These are phyloP conservation scores for Erodium chrysanthum DNA, from an alignment of 441 rosid genomes.

Conservation along the genomic window DNA sequence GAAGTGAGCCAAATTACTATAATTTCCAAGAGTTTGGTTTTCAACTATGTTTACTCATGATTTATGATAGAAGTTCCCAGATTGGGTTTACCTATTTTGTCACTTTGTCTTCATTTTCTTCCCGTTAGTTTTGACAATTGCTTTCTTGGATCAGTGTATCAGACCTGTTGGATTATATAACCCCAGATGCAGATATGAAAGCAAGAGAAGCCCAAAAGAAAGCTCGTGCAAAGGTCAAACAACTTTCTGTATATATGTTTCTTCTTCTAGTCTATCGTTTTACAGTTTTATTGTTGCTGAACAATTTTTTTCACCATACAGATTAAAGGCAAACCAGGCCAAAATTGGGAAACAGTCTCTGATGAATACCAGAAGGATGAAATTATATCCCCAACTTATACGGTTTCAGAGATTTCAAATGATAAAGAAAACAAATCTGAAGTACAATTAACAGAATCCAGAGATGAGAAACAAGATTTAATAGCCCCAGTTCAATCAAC, in stretches of 20 bases:
- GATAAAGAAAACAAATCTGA: constrained; percentile 64
- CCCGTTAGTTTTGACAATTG: constrained; percentile 3
- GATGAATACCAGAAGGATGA: constrained; percentile 68
- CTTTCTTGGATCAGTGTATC: constrained; percentile 49
- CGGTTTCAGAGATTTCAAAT: constrained; percentile 38
- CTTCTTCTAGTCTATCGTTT: constrained; percentile 3
- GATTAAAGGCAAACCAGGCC: constrained; percentile 67
- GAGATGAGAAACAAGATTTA: constrained; percentile 41
- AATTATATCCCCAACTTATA: constrained; percentile 28
- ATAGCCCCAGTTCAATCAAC: constrained; percentile 31
- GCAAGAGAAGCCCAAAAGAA: constrained; percentile 65
- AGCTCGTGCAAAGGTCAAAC: constrained; percentile 54
- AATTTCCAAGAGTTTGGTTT: constrained; percentile 10
- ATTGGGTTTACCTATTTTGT: not conserved
- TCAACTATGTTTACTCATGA: not conserved
- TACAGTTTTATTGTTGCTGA: constrained; percentile 11
- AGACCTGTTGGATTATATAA: constrained; percentile 73
- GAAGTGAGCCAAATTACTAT: not conserved
- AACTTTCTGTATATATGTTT: constrained; percentile 13
- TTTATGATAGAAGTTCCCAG: not conserved
- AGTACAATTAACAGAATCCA: constrained; percentile 38
- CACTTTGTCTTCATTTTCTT: not conserved
- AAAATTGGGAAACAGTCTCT: constrained; percentile 39
- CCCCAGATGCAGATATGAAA: constrained; percentile 62
- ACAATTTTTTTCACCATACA: constrained; percentile 25